Evolutionary conservation across 306 rosid genomes (phyloP).

Genomic region (Gillenia trifoliata): DNA sequence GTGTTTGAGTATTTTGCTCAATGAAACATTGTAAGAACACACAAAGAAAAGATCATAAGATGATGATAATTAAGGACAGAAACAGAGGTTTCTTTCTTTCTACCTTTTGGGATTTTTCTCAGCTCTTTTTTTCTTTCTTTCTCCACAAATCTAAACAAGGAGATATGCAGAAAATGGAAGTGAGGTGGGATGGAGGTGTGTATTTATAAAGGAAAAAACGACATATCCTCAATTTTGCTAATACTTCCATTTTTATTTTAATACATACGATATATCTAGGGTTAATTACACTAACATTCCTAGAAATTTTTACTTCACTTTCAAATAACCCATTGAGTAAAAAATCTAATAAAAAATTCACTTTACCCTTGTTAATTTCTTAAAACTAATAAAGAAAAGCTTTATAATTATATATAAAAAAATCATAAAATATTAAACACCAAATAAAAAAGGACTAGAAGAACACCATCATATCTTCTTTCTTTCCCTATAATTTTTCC

Average conservation of each 20-base stretch:
- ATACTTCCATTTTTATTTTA: conserved; percentile 31
- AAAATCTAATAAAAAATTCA: too few species aligned
- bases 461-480: too few species aligned
- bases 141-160: conserved; percentile 31
- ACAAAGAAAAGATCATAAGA: conserved; percentile 23
- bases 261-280: too few species aligned
- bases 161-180: conserved; percentile 56
- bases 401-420: too few species aligned
- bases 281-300: too few species aligned
- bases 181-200: conserved; percentile 42
- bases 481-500: too few species aligned
- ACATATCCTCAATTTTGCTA: conserved; percentile 44
- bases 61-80: conserved; percentile 43
- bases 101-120: conserved; percentile 31
- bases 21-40: conserved; percentile 50
- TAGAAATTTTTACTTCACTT: too few species aligned
- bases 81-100: conserved; percentile 32
- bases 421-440: too few species aligned
- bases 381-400: too few species aligned
- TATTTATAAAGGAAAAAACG: conserved; percentile 61
- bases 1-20: conserved; percentile 45
- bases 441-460: too few species aligned
- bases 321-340: too few species aligned
- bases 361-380: too few species aligned
- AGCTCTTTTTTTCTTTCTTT: conserved; percentile 10